Percentiles rank a stretch among this genome's conserved stretches.
phyloP scores from a whole-genome alignment of 768 basidiomycete genomes.

The Trametes elegans region DNA sequence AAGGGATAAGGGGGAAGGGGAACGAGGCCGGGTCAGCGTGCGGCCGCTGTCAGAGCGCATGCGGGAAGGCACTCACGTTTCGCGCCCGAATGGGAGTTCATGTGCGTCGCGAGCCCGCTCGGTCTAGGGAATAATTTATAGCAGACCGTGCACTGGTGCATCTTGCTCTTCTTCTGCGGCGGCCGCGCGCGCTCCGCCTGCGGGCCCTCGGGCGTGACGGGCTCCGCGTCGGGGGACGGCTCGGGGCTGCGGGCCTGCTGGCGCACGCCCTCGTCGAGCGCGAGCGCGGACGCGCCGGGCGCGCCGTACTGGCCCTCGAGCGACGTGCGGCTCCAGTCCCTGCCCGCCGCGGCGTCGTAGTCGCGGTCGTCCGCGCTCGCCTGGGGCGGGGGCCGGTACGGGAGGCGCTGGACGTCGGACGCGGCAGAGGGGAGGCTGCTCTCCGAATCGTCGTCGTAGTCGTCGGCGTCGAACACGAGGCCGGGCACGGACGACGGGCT shows the following conservation, averaged over 20 bases:
- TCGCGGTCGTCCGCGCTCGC: slow-evolving; percentile 13
- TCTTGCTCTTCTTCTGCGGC: slow-evolving; percentile 42
- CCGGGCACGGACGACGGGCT: slow-evolving; percentile 28
- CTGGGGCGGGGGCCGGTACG: slow-evolving; percentile 17
- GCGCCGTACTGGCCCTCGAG: background rate
- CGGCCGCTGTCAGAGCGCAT: background rate
- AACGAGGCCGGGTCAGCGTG: background rate
- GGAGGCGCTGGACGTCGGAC: slow-evolving; percentile 25
- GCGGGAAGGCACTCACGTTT: slow-evolving; percentile 39
- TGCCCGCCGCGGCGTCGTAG: background rate
- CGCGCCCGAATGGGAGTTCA: slow-evolving; percentile 52
- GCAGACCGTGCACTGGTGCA: slow-evolving; percentile 48
- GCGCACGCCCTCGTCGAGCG: background rate
- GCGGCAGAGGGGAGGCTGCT: slow-evolving; percentile 28
- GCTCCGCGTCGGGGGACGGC: background rate
- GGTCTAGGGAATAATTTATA: slow-evolving; percentile 47
- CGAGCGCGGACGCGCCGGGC: background rate
- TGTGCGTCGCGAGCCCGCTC: slow-evolving; percentile 50
- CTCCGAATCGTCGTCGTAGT: slow-evolving; percentile 32
- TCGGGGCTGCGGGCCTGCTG: slow-evolving; percentile 3
- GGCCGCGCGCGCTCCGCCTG: background rate
- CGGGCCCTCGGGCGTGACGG: slow-evolving; percentile 3
- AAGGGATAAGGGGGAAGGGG: too few relatives aligned
- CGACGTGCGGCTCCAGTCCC: slow-evolving; percentile 10
- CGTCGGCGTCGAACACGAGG: slow-evolving; percentile 29